These are phyloP conservation scores for Bonia amplexicaulis DNA, from an alignment of 176 grass and related monocot species.

Conservation along the genomic window DNA sequence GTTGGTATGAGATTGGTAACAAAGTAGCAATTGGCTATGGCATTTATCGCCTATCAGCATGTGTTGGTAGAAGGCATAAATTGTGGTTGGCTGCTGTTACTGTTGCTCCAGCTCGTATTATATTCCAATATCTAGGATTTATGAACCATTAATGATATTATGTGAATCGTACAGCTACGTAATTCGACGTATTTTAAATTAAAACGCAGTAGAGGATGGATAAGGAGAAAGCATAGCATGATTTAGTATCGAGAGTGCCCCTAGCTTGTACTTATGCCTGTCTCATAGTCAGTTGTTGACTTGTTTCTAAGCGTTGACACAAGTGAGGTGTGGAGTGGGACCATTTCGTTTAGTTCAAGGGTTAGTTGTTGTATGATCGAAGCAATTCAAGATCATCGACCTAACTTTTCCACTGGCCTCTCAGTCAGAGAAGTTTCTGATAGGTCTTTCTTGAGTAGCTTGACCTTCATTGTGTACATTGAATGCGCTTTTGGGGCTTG, in stretches of 20 bases:
- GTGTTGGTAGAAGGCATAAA: background rate
- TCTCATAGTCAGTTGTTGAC: background rate
- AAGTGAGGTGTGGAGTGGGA: background rate
- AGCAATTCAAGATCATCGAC: background rate
- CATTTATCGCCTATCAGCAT: background rate
- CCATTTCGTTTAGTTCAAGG: background rate
- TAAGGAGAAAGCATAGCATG: background rate
- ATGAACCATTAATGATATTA: background rate
- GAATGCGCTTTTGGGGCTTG: background rate
- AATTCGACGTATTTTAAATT: background rate
- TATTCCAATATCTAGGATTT: background rate
- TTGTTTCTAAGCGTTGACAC: background rate
- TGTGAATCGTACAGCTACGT: background rate
- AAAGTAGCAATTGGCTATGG: background rate
- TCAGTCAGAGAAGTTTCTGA: background rate
- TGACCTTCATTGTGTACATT: background rate
- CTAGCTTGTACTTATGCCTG: background rate
- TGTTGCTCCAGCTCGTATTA: background rate
- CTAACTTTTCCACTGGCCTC: background rate
- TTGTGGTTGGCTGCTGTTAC: background rate
- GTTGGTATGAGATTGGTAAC: background rate
- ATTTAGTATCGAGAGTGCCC: background rate
- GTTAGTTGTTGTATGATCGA: background rate
- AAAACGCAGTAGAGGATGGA: background rate
- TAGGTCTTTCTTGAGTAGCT: slow-evolving; percentile 9